phyloP scores from a whole-genome alignment of 345 rosid species.

The Pelargonium nanum region DNA sequence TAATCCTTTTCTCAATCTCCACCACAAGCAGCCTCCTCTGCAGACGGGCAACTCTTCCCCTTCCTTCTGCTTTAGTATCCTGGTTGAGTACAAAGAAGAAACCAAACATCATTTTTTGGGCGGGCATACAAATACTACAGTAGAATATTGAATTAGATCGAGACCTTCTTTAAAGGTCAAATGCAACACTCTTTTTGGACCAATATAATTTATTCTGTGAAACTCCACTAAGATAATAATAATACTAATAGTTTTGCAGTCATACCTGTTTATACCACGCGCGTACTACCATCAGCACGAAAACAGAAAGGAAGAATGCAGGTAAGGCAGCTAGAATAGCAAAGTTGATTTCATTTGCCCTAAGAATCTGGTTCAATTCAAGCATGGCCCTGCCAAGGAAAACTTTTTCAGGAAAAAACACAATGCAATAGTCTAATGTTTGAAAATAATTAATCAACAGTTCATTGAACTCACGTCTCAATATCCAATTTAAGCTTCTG shows the following conservation, averaged over 20 bases:
- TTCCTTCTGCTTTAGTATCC: conserved; percentile 88
- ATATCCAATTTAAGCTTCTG: conserved; percentile 90
- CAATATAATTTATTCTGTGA: no score
- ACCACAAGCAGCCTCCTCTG: conserved; percentile 76
- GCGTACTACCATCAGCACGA: conserved; percentile 50
- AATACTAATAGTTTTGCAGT: no score
- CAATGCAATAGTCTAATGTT: conserved; percentile 11
- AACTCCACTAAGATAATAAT: no score
- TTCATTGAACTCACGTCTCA: conserved; percentile 64
- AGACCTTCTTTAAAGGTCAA: no score
- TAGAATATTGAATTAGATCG: no score
- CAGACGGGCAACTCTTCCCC: conserved; percentile 71
- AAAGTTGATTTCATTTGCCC: conserved; percentile 94
- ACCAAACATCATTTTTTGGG: no score
- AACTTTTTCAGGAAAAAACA: conserved; percentile 1
- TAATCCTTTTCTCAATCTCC: conserved; percentile 74
- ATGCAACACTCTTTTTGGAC: no score
- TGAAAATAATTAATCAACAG: conserved; percentile 10
- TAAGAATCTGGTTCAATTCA: conserved; percentile 86
- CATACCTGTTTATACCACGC: conserved; percentile 71
- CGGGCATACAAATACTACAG: no score
- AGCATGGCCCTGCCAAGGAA: conserved; percentile 76
- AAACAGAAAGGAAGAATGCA: conserved; percentile 68
- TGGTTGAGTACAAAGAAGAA: no score
- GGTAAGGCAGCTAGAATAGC: conserved; percentile 94